Evolutionary conservation across 768 basidiomycete genomes (phyloP).

Genomic region (Collybia mongolica): DNA sequence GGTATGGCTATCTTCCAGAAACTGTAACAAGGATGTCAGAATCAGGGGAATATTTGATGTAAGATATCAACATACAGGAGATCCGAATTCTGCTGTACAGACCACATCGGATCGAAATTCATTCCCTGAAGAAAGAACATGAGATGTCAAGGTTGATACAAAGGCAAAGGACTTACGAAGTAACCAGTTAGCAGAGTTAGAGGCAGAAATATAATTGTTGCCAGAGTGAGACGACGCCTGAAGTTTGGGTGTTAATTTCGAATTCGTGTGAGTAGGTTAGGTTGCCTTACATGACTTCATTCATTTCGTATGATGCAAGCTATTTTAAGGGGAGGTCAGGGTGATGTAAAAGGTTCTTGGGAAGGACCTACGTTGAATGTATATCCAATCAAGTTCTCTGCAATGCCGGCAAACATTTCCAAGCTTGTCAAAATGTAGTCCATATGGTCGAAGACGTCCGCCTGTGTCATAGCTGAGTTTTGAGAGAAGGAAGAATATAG

Average conservation of each 20-base stretch:
- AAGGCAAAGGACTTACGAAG: conserved; percentile 46
- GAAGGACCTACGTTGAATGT: conserved; percentile 62
- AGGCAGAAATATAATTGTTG: conserved; percentile 70
- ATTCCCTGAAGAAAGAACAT: conserved; percentile 47
- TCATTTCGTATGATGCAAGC: conserved; percentile 77
- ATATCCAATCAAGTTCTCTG: conserved; percentile 71
- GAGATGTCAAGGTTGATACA: not conserved
- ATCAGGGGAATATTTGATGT: not conserved
- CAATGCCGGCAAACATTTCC: conserved; percentile 72
- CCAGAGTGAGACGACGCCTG: conserved; percentile 65
- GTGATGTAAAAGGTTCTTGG: not conserved
- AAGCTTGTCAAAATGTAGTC: conserved; percentile 68
- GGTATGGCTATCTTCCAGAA: conserved; percentile 74
- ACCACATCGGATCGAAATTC: conserved; percentile 62
- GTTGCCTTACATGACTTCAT: conserved; percentile 58
- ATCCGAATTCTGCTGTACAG: conserved; percentile 41
- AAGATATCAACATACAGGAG: conserved; percentile 36
- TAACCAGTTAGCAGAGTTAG: conserved; percentile 72
- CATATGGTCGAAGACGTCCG: conserved; percentile 76
- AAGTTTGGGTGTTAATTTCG: not conserved
- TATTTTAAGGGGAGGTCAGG: conserved; percentile 21
- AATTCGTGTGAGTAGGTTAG: not conserved
- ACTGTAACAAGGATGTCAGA: conserved; percentile 26
- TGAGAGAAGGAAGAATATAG: not conserved
- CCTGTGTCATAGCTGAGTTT: conserved; percentile 32